Evolutionary conservation across 2,329 filamentous ascomycete genomes (phyloP).

Genomic region (Cylindrodendrum hubeiense): DNA sequence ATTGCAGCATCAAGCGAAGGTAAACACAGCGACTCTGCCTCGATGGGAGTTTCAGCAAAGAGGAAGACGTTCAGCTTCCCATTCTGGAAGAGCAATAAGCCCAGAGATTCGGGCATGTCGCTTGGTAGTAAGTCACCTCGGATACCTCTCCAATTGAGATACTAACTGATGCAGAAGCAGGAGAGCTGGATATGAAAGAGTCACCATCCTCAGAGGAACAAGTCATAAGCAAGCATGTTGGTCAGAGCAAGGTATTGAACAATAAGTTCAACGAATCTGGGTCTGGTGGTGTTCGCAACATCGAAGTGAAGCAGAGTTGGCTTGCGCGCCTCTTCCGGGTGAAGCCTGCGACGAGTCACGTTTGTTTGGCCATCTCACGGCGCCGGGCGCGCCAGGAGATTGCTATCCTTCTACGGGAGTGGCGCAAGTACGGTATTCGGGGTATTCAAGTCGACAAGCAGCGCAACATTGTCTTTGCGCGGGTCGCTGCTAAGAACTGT

Average conservation of each 20-base stretch:
- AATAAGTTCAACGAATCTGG: constrained; percentile 51
- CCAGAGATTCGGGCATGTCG: constrained; percentile 58
- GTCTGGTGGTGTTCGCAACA: constrained; percentile 62
- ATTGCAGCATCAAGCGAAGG: constrained; percentile 39
- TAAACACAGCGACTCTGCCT: constrained; percentile 41
- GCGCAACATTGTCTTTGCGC: constrained; percentile 83
- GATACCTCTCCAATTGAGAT: background rate
- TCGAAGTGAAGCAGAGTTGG: constrained; percentile 84
- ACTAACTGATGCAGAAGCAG: constrained; percentile 11
- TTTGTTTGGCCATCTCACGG: constrained; percentile 79
- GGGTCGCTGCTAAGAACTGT: constrained; percentile 84
- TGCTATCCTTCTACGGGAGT: constrained; percentile 79
- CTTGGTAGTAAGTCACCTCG: constrained; percentile 55
- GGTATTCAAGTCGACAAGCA: constrained; percentile 84
- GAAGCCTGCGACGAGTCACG: constrained; percentile 80
- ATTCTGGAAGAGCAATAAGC: constrained; percentile 67
- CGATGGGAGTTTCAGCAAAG: constrained; percentile 51
- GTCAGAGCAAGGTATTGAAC: constrained; percentile 27
- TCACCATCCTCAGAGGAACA: constrained; percentile 25
- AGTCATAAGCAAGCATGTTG: constrained; percentile 36
- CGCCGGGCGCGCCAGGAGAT: constrained; percentile 83
- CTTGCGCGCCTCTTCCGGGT: constrained; percentile 89
- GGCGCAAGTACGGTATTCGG: constrained; percentile 84
- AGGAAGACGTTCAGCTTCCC: constrained; percentile 66
- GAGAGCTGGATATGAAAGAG: constrained; percentile 31